Conservation (phyloP, 768 basidiomycete genomes). For the Kwoniella botswanensis region DNA sequence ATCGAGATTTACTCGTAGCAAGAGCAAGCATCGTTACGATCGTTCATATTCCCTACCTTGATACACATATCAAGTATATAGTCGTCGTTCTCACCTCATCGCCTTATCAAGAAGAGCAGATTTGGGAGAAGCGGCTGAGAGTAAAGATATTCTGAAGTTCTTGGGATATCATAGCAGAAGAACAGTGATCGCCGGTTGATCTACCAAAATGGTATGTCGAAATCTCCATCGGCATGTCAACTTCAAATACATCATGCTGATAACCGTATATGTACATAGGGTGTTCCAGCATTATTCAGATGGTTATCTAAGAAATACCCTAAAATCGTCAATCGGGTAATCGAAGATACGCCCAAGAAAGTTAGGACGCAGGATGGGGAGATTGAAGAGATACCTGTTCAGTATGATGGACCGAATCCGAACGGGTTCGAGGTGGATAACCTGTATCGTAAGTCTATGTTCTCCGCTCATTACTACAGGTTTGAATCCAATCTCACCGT, state of each 20-base stretch:
- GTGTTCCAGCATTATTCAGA: constrained; percentile 96
- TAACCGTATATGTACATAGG: constrained; percentile 63
- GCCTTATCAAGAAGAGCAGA: too few relatives aligned
- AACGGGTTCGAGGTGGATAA: constrained; percentile 95
- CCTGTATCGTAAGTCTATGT: constrained; percentile 66
- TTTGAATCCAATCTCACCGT: too few relatives aligned
- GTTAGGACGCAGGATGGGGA: constrained; percentile 68
- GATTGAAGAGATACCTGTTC: constrained; percentile 73
- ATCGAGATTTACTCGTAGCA: not conserved
- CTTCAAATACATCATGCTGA: not conserved
- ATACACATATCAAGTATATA: not conserved
- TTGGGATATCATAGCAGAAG: not conserved
- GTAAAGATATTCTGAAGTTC: not conserved
- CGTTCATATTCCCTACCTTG: not conserved
- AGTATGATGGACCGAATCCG: constrained; percentile 75
- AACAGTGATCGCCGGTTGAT: not conserved
- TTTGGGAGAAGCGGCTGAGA: not conserved
- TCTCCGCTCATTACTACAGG: not conserved
- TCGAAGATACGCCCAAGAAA: constrained; percentile 79
- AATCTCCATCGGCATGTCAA: not conserved
- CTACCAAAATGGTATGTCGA: constrained; percentile 8
- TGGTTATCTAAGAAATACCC: constrained; percentile 99
- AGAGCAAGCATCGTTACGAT: not conserved
- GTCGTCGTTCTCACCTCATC: too few relatives aligned
- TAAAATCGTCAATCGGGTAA: constrained; percentile 75